Evolutionary conservation across 768 basidiomycete genomes (phyloP), one percentile per base, ranked within the genome.

Genomic region (Boletales sp.): DNA sequence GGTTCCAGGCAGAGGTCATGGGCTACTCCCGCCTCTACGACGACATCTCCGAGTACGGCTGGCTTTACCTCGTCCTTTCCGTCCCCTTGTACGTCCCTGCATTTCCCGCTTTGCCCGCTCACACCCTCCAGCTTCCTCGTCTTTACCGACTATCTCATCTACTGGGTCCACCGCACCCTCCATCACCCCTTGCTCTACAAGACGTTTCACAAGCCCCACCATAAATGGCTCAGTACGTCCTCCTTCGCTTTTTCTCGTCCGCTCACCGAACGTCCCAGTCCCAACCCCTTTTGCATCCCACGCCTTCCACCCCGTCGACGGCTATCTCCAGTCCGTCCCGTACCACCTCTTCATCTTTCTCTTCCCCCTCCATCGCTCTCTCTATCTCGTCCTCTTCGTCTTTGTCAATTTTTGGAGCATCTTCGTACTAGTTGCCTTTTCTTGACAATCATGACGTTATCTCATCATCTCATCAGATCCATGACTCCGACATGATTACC

Each of bases 401-500:
- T 77, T 88, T 47, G 90, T 98, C 64, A 97, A 98, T 73, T 79
- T 88, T 61, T 97, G 97, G 97, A 84, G 74, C 53, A 94, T 98
- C 67, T 78, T 97, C 52, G 90, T 91, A 63, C 45, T 84, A 37
- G 75, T 29, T 11, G 27, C 12, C 11, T 32, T 12, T 15, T 14
- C 2, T 13, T 31, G 31, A 14, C 31, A 18, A 18, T 10, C 19
- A 6, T 30, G 35, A 48, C 42, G 42, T 13, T 12, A 48, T 39
- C 27, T 43, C 1, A 29, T 17, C 10, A 27, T 8, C 11, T 34
- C 14, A 14, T 24, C 63, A 93, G 91, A 99, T 99, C 58, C 95
- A 99, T 65, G 97, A 99, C 69, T 94, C 92, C 4, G 97, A 98
- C 73, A 98, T 99, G 95, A 83, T 98, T 62, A 90, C 91, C 27